Base-by-base conservation (phyloP, 352 stramenopile genomes). In the Phytophthora crassamura region DNA sequence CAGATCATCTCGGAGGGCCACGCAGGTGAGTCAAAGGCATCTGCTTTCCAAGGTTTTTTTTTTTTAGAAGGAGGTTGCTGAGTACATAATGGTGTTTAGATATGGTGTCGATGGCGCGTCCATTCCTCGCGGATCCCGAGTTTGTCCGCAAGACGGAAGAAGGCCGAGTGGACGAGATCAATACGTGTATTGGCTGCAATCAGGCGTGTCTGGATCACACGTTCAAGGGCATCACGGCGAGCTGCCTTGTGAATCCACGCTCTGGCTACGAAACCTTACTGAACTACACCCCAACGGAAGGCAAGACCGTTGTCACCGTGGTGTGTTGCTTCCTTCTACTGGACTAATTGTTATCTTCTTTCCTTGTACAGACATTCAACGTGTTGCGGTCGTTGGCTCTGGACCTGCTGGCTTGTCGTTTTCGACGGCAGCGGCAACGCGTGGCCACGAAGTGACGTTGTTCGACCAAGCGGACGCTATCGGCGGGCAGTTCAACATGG, bases 151-250 rank as follows among this genome's bases (percentile, higher is more conserved):
- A 99, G 79, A 90, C 94, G 15, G 77, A 88, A 64, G 80, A 98
- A 59, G 84, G 86, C 20, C 69, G 85, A 60, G 86, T 90, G 20
- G 83, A 98, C 36, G 93, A 98, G 57, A 99, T 99, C 68, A 99
- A 99, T 74, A 99, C 97, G 18, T 99, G 97, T 76, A 99, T 99
- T 67, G 97, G 82, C n/a, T 97, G 91, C 69, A 97, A 97, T 65
- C 90, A 97, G 60, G 97, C 97, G 12, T 99, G 97, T 77, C 80
- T 99, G 18, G 97, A 99, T 84, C 97, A 99, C 80, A 98, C 93
- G 33, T 99, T 99, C 74, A 91, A 98, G 58, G 89, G 80, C 11
- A 98, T 98, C 59, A 96, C 85, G 15, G 94, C 95, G 4, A 97
- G 80, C 40, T 99, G 97, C 66, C 86, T 99, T 43, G 97, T 99